Base-by-base conservation (phyloP, 2,329 filamentous ascomycete genomes). In the Elsinoe ampelina region DNA sequence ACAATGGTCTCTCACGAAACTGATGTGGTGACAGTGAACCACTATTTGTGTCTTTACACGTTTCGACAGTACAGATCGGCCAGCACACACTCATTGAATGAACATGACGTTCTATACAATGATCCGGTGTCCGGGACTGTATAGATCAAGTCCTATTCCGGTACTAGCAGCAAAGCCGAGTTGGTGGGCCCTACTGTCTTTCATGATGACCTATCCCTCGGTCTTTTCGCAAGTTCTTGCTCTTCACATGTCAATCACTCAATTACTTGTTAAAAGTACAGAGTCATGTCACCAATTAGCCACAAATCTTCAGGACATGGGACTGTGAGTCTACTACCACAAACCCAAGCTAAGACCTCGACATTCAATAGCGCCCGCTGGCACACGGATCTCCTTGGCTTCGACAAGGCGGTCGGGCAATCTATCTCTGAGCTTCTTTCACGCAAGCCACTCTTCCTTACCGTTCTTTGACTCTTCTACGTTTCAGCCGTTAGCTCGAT, bases 341-440 rank as follows among this genome's bases (percentile, higher is more conserved):
- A 52, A 34, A 38, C 30, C 17, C 19, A 52, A 3, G 48, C 48
- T 52, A 52, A 34, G 34, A 19, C 30, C 32, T 12, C 48, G 48
- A 52, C 48, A 38, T 52, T 52, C 48, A 32, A 52, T 52, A 52
- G 48, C 48, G 48, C 32, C 48, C 48, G 48, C 48, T 52, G 48
- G 48, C 30, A 34, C 48, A 38, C 48, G 15, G 34, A 32, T 15
- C 30, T 38, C 17, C 22, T 38, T 38, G 30, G 48, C 48, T 13
- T 38, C 34, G n/a, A 34, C 48, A 22, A 52, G 41, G 41, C 41
- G 17, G 48, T 38, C 22, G 3, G 32, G 13, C 34, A 38, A 52
- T 38, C 34, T 52, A 52, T 38, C 48, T 52, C 32, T 38, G 48
- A 52, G 48, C 48, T 52, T 52, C 48, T 52, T 52, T 52, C 30